Evolutionary conservation across 768 basidiomycete genomes (phyloP), one percentile per base, ranked within the genome.

Genomic region (Lentinus tigrinus): DNA sequence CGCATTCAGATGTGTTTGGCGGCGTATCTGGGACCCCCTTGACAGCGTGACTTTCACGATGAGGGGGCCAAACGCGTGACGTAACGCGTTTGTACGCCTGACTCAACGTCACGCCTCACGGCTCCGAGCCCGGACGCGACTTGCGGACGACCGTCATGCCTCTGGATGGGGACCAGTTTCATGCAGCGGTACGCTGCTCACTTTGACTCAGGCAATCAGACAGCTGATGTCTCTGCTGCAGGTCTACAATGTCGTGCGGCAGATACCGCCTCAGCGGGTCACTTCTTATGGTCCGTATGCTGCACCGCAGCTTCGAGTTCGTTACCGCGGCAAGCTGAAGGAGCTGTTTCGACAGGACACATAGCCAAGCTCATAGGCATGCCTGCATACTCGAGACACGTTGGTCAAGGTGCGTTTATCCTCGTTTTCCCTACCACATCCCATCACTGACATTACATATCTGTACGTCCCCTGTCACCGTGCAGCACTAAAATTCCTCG

Each of bases 361-460:
- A 81, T 93, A 54, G 89, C 91, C 7, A 91, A 86, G 65, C 75
- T 93, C 23, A 79, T 90, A 54, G 89, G 89, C 17, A 89, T 88
- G 87, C 91, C 91, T 0, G 78, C 77, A 24, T 82, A 93, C 71
- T 83, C 91, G 4, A 80, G 91, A 47, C 89, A 90, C 63, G 91
- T 93, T 26, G 91, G 91, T 4, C 89, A 91, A 78, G 91, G 91
- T 88, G 60, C 52, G 74, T 44, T 19, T 26, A 16, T 37, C 24
- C 7, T 46, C 53, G 37, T 13, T 21, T 8, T 27, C 42, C 31
- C 10, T 9, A 7, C 11, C 9, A 14, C 6, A n/a, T 36, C 48
- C 19, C 17, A 27, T 27, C 42, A 11, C 28, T 39, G 11, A n/a
- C 21, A n/a, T n/a, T n/a, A n/a, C n/a, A n/a, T n/a, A n/a, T n/a